A percentile compares a stretch with the other conserved stretches of the same genome.
These are phyloP conservation scores for Phalaenopsis aphrodite DNA, from an alignment of 106 monocot genomes.

Conservation along the genomic window DNA sequence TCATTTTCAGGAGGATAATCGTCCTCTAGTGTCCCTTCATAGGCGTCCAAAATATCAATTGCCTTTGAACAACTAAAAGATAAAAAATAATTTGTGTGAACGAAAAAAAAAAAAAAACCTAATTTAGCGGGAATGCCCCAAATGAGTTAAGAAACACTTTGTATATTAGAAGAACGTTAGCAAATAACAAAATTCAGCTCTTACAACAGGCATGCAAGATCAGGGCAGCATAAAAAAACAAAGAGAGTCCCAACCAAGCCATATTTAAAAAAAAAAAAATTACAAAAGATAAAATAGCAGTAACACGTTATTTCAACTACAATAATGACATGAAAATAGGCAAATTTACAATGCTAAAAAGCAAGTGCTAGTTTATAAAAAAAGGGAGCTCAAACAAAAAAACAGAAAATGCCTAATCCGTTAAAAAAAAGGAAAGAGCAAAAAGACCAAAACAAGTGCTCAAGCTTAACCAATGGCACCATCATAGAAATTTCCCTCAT, in stretches of 20 bases:
- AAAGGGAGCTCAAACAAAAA: background rate
- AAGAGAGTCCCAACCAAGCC: background rate
- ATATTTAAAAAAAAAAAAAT: background rate
- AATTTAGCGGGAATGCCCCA: background rate
- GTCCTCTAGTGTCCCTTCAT: constrained; percentile 95
- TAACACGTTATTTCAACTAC: background rate
- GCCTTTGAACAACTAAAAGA: constrained; percentile 70
- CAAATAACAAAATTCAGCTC: background rate
- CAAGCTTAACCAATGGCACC: background rate
- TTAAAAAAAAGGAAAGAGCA: background rate
- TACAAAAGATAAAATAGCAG: background rate
- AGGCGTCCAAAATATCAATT: constrained; percentile 88
- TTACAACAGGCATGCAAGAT: background rate
- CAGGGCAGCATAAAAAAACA: background rate
- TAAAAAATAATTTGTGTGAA: constrained; percentile 8
- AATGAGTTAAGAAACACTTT: background rate
- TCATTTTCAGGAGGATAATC: constrained; percentile 95
- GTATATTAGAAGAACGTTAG: background rate
- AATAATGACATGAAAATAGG: background rate
- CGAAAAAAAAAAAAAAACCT: constrained; percentile 2
- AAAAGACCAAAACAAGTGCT: background rate
- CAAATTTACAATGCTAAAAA: background rate
- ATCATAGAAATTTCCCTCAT: background rate
- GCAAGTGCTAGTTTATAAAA: background rate
- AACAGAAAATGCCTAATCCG: background rate